Percentiles rank a stretch among this genome's conserved stretches.
Evolutionary conservation across 2,329 filamentous ascomycete genomes (phyloP).

Genomic region (Aspergillus niger): DNA sequence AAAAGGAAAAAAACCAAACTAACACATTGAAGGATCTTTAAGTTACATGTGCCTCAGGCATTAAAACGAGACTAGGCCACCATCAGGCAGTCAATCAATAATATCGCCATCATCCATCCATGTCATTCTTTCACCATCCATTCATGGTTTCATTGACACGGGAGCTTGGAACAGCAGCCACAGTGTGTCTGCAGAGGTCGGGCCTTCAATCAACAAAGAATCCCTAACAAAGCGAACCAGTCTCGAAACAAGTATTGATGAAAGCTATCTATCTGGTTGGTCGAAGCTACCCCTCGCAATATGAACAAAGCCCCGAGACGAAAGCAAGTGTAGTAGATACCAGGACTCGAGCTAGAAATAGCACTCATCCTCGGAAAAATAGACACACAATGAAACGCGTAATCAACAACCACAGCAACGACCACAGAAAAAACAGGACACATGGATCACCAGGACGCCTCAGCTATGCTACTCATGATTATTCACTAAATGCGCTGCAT

Average conservation of each 20-base stretch:
- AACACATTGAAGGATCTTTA: neutral
- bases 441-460: constrained; percentile 24
- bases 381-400: constrained; percentile 1
- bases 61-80: no score
- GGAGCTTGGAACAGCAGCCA: neutral
- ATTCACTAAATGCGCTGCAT: neutral
- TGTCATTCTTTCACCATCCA: neutral
- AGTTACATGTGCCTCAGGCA: constrained; percentile 6
- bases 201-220: neutral
- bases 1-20: neutral
- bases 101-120: neutral
- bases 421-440: constrained; percentile 2
- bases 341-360: neutral
- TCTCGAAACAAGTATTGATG: neutral
- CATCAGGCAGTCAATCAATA: neutral
- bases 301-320: neutral
- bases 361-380: neutral
- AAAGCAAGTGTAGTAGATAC: neutral
- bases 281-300: neutral
- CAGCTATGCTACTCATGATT: constrained; percentile 31
- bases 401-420: constrained; percentile 4
- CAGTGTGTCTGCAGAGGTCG: neutral
- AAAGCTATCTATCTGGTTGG: neutral
- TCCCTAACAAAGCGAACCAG: neutral
- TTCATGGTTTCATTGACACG: neutral